Base-by-base conservation (phyloP, 768 basidiomycete genomes). In the Hydnomerulius pinastri region DNA sequence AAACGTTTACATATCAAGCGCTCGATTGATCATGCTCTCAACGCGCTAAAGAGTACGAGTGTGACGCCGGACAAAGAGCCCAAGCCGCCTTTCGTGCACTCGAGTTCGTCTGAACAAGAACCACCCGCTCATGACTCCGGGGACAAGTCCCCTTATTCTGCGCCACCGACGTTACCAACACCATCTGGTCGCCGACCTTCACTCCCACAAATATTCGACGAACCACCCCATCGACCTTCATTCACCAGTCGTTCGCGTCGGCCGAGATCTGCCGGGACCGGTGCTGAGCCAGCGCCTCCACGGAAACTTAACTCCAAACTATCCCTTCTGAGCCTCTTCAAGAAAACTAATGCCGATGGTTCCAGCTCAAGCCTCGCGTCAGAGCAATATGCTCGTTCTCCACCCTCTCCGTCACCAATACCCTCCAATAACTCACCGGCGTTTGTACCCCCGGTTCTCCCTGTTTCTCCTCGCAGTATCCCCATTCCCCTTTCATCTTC, bases 181-280 rank as follows among this genome's bases (percentile, higher is more conserved):
- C 58, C 65, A 6, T 70, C 68, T 40, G 62, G 61, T n/a, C 80
- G 85, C 25, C 78, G 85, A 25, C 87, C 88, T n/a, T 89, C 86
- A 21, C 72, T 90, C 13, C 86, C 86, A 4, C 80, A 85, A 21
- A 73, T 83, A 48, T 58, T 64, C 17, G 60, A 60, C 62, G 60
- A 71, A 45, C 58, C 70, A 43, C 65, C 69, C 20, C 67, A 48
- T 63, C 73, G 15, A 59, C 72, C 28, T 64, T 53, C 60, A 42
- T 64, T 63, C 43, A 23, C 60, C 18, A 38, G 48, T 54, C 73
- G 75, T 42, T 70, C 66, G 33, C 77, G 74, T 33, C 75, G 89
- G 46, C 89, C 90, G 15, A 77, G 83, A 52, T 90, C 88, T 32
- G 86, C 87, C 30, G 87, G 88, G 5, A 85, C 76, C 25, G 86